Evolutionary conservation across 169 alveolate genomes (phyloP).

Genomic region (Miamiensis avidus): DNA sequence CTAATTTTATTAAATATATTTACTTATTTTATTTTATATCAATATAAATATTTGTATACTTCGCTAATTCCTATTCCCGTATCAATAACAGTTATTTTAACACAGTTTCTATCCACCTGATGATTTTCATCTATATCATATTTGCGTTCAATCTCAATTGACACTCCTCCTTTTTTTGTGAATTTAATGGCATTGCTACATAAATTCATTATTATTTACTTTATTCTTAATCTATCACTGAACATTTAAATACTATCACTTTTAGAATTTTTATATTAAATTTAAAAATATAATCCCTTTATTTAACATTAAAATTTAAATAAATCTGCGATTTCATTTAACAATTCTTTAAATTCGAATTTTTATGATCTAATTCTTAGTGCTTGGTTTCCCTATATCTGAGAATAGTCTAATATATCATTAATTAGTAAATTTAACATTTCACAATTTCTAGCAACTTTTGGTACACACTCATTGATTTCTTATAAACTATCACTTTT

Average conservation of each 20-base stretch:
- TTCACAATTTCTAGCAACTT: neutral
- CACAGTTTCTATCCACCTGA: neutral
- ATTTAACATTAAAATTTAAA: too few species aligned
- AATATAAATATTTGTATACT: too few species aligned
- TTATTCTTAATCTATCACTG: neutral
- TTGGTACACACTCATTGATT: neutral
- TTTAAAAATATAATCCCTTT: neutral
- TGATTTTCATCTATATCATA: neutral
- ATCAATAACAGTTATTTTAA: too few species aligned
- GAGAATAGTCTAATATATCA: neutral
- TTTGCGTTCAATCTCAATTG: neutral
- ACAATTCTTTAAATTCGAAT: neutral
- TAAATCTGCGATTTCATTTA: neutral
- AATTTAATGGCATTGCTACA: neutral
- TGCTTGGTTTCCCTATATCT: neutral
- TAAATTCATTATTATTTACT: neutral
- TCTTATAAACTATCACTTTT: too few species aligned
- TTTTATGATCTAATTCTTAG: neutral
- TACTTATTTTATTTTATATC: too few species aligned
- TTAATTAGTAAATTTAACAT: neutral
- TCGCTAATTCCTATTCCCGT: neutral
- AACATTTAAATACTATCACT: neutral
- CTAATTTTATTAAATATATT: too few species aligned
- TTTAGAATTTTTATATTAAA: too few species aligned
- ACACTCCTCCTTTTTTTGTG: neutral